Evolutionary conservation across 2,329 filamentous ascomycete genomes (phyloP).

Genomic region (Sphaerulina vaccinii): DNA sequence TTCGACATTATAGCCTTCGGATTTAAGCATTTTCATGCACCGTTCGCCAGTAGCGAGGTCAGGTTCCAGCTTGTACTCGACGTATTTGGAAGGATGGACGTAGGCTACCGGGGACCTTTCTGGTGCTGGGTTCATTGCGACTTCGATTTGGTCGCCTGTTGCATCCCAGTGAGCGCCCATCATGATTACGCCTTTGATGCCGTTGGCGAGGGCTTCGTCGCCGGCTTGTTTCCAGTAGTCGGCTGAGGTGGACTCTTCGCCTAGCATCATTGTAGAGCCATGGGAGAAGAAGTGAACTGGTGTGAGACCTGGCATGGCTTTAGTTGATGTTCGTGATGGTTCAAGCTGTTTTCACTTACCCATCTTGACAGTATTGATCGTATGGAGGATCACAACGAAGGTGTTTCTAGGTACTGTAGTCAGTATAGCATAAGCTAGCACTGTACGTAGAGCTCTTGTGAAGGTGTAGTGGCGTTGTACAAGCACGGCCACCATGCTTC

Average conservation of each 20-base stretch:
- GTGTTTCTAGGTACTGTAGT: too few relatives aligned
- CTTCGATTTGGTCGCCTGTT: conserved; percentile 56
- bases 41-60: conserved; percentile 55
- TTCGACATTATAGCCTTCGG: conserved; percentile 55
- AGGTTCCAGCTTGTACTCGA: conserved; percentile 59
- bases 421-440: too few relatives aligned
- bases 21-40: conserved; percentile 52
- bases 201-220: conserved; percentile 59
- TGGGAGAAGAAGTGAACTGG: conserved; percentile 69
- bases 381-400: too few relatives aligned
- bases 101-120: conserved; percentile 64
- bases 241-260: conserved; percentile 61
- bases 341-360: neutral
- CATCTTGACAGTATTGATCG: neutral
- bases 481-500: neutral
- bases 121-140: conserved; percentile 61
- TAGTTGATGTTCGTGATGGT: neutral
- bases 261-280: conserved; percentile 71
- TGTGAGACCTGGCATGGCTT: conserved; percentile 35
- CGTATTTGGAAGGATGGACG: conserved; percentile 65
- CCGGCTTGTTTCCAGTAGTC: conserved; percentile 66
- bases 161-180: conserved; percentile 71
- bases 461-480: too few relatives aligned
- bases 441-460: too few relatives aligned
- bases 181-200: conserved; percentile 63